Evolutionary conservation across 176 grass and related monocot genomes (phyloP), one percentile per base, ranked within the genome.

Genomic region (Ampelocalamus luodianensis): DNA sequence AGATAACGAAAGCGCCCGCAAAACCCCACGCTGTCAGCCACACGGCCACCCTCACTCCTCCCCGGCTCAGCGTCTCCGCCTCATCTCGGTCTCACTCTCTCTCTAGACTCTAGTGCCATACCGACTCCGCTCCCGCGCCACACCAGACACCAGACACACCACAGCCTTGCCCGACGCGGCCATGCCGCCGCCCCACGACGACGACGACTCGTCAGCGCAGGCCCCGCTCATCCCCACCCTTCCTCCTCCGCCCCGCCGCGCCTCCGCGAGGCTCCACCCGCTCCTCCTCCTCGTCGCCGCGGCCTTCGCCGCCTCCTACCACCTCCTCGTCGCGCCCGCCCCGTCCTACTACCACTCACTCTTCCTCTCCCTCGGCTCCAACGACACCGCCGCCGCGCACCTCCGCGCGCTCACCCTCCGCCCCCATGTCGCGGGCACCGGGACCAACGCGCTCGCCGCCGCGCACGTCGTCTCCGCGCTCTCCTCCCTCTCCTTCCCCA

Each of bases 351-450:
- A 98, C 83, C 89, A 90, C 73, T 64, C 89, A 10, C 93, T 93
- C 77, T 75, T 95, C 83, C 93, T 98, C 87, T 78, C 96, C 8
- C 83, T 98, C 50, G 73, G 82, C 46, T 88, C 89, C 91, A 98
- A 98, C 90, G 86, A 90, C 73, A 95, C 91, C 74, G 87, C 93
- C 58, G 90, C 96, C 5, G 65, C 85, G 4, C 96, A 98, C 81
- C 91, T 92, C 69, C 83, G 39, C 77, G 93, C 70, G 24, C 91
- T 98, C 87, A 95, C 96, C 54, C 44, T 46, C 56, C 87, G 87
- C 37, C 96, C 93, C 10, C 96, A 98, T 86, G 58, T 92, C 56
- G 87, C 91, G 56, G 93, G 91, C 72, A 74, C 83, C 70, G 27
- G 51, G 29, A 88, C 89, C 80, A 85, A 95, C 74, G 70, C 93